Percentiles rank a stretch among this genome's conserved stretches.
These are phyloP conservation scores for Monosporozyma yasuniensis DNA, from an alignment of 805 yeast species.

Conservation along the genomic window DNA sequence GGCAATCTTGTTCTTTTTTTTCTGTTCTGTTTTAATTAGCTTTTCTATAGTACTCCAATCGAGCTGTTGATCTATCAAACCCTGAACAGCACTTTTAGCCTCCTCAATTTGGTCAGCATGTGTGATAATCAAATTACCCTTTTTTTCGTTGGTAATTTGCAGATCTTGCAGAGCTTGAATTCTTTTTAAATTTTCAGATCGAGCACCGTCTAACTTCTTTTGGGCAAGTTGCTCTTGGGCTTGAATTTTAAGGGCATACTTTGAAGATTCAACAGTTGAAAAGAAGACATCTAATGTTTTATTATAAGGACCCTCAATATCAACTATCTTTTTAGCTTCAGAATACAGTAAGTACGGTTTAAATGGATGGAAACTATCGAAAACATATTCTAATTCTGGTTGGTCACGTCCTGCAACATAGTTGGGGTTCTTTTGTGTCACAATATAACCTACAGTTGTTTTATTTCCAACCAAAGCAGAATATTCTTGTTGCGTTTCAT, in stretches of 20 bases:
- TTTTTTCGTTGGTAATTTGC: constrained; percentile 53
- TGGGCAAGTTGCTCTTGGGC: constrained; percentile 69
- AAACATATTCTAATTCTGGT: constrained; percentile 40
- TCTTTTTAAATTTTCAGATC: constrained; percentile 60
- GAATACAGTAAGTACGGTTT: constrained; percentile 37
- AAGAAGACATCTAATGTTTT: constrained; percentile 75
- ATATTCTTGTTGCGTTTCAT: constrained; percentile 40
- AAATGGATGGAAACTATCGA: constrained; percentile 66
- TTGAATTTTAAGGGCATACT: constrained; percentile 63
- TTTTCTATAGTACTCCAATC: constrained; percentile 89
- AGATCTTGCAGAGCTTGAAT: constrained; percentile 55
- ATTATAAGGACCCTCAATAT: constrained; percentile 55
- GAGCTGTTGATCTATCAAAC: constrained; percentile 70
- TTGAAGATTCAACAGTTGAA: constrained; percentile 76
- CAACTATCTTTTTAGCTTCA: constrained; percentile 32
- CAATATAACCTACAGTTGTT: constrained; percentile 49
- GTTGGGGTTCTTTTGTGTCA: constrained; percentile 50
- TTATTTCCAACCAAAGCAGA: constrained; percentile 29
- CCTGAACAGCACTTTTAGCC: constrained; percentile 59
- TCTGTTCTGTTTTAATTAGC: constrained; percentile 59
- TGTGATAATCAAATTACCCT: constrained; percentile 65
- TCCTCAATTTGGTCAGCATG: constrained; percentile 64
- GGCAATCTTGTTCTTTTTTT: constrained; percentile 57
- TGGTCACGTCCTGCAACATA: constrained; percentile 35
- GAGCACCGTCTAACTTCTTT: constrained; percentile 65